These are phyloP conservation scores for Aegilops sharonensis DNA, from an alignment of 176 grass and related monocot species.

Conservation along the genomic window DNA sequence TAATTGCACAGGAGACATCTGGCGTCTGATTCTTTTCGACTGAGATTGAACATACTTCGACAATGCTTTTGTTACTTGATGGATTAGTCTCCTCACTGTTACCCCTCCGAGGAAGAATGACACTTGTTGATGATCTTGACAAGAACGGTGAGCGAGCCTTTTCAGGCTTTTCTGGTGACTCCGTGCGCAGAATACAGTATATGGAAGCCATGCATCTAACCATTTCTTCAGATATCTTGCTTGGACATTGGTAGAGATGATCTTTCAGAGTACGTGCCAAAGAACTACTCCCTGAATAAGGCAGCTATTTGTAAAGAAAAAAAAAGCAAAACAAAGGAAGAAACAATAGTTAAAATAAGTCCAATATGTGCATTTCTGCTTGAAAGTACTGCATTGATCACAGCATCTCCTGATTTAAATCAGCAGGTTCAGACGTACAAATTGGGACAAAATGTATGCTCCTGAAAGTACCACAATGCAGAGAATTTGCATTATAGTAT, in stretches of 20 bases:
- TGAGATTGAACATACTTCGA: constrained; percentile 65
- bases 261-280: constrained; percentile 84
- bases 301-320: constrained; percentile 58
- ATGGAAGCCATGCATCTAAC: constrained; percentile 88
- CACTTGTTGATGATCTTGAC: constrained; percentile 79
- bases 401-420: background rate
- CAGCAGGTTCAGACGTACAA: background rate
- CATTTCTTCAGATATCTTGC: constrained; percentile 99
- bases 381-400: background rate
- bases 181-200: constrained; percentile 57
- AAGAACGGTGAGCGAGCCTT: constrained; percentile 65
- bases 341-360: constrained; percentile 21
- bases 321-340: constrained; percentile 4
- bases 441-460: background rate
- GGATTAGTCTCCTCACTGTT: constrained; percentile 50
- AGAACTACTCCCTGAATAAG: constrained; percentile 56
- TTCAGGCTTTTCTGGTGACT: constrained; percentile 52
- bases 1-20: constrained; percentile 62
- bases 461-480: no score
- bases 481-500: no score
- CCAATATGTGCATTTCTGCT: background rate
- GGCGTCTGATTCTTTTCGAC: constrained; percentile 61
- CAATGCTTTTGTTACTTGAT: constrained; percentile 38
- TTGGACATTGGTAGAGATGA: constrained; percentile 87
- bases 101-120: constrained; percentile 51